Evolutionary conservation across 73 alveolate genomes (phyloP).

Genomic region (Tetrahymena elliotti): DNA sequence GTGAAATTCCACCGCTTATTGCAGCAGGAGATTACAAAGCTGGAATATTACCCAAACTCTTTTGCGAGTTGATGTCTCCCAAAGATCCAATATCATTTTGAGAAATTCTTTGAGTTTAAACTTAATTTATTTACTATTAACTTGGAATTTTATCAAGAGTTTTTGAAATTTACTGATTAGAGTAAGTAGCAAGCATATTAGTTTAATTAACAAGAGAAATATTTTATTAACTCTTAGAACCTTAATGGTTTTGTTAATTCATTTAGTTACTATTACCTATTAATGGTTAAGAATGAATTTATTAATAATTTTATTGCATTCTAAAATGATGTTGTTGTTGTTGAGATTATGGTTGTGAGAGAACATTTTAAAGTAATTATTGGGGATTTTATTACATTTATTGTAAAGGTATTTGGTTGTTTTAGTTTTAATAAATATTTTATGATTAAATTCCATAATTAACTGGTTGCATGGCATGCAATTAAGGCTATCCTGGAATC

Average conservation of each 20-base stretch:
- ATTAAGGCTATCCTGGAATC: background rate
- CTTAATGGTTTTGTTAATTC: background rate
- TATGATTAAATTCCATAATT: background rate
- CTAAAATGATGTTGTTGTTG: background rate
- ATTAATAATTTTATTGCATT: background rate
- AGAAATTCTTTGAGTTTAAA: background rate
- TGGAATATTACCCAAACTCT: background rate
- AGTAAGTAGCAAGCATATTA: background rate
- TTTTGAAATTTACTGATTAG: background rate
- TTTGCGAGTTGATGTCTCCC: background rate
- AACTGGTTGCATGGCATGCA: background rate
- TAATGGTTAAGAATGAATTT: background rate
- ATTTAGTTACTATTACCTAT: background rate
- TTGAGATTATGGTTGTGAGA: background rate
- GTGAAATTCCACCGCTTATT: background rate
- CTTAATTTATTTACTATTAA: background rate
- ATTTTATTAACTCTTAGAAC: background rate
- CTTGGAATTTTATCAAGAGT: background rate
- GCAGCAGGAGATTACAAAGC: background rate
- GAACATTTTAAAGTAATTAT: background rate
- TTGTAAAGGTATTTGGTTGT: background rate
- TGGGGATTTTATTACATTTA: background rate
- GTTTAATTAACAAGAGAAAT: background rate
- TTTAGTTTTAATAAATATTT: background rate
- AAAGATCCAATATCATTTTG: background rate